phyloP scores from a whole-genome alignment of 768 basidiomycete genomes.

The Lactifluus rugatus region DNA sequence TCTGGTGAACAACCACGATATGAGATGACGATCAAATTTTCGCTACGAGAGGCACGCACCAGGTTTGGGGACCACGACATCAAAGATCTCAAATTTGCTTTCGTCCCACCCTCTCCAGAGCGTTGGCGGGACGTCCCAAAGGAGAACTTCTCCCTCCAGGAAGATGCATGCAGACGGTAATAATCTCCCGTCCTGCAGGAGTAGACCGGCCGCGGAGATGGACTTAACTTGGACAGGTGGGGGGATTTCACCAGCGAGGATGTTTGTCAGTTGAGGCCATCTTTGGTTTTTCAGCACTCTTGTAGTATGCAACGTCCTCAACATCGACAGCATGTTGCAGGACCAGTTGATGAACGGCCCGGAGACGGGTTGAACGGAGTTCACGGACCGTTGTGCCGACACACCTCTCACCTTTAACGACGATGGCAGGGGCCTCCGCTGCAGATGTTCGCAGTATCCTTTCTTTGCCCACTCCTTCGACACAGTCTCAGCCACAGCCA shows the following conservation, averaged over 20 bases:
- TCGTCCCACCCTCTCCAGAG: slow-evolving; percentile 62
- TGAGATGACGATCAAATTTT: neutral
- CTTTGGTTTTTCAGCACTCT: slow-evolving; percentile 8
- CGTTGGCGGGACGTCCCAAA: slow-evolving; percentile 76
- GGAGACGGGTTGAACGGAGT: neutral
- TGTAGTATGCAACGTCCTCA: slow-evolving; percentile 11
- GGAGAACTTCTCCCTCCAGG: slow-evolving; percentile 72
- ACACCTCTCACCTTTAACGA: neutral
- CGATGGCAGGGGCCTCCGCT: slow-evolving; percentile 58
- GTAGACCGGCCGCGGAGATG: slow-evolving; percentile 52
- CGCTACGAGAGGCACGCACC: slow-evolving; percentile 39
- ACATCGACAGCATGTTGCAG: neutral
- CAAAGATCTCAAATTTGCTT: slow-evolving; percentile 73
- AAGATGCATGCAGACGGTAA: slow-evolving; percentile 75
- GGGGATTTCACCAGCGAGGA: slow-evolving; percentile 59
- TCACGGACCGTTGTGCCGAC: neutral
- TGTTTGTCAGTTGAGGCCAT: slow-evolving; percentile 43
- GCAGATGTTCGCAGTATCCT: slow-evolving; percentile 82
- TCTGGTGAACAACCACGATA: slow-evolving; percentile 38
- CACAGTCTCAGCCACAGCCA: slow-evolving; percentile 36
- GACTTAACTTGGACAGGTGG: slow-evolving; percentile 66
- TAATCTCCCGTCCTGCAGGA: slow-evolving; percentile 68
- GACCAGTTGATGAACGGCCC: neutral
- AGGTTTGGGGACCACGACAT: slow-evolving; percentile 74
- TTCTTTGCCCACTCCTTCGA: slow-evolving; percentile 39